Conservation (phyloP, 805 yeast species). For the Metschnikowia kofuensis region DNA sequence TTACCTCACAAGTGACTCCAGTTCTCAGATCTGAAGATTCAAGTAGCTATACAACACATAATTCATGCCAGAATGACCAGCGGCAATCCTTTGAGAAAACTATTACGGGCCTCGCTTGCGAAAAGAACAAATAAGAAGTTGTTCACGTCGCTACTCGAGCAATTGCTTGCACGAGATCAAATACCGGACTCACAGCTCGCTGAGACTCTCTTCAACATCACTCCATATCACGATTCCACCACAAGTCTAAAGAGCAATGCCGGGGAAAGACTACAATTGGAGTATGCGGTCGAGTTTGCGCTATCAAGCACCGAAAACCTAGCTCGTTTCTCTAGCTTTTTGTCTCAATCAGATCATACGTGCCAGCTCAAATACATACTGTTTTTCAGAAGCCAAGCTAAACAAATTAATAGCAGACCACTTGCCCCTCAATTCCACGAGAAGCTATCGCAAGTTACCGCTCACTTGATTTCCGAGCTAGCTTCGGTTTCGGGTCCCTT, state of each 20-base stretch:
- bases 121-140: conserved; percentile 22
- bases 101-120: conserved; percentile 22
- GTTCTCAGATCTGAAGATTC: too few species aligned
- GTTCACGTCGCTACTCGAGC: conserved; percentile 28
- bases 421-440: conserved; percentile 11
- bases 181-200: conserved; percentile 25
- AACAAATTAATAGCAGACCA: not conserved
- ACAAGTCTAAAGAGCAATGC: not conserved
- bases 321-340: conserved; percentile 23
- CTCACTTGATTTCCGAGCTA: not conserved
- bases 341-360: conserved; percentile 12
- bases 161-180: conserved; percentile 22
- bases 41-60: too few species aligned
- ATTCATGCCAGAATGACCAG: conserved; percentile 3
- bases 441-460: conserved; percentile 16
- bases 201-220: conserved; percentile 22
- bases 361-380: conserved; percentile 16
- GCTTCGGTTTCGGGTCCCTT: not conserved
- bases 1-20: too few species aligned
- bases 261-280: conserved; percentile 9
- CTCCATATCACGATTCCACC: not conserved
- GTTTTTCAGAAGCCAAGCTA: conserved; percentile 9
- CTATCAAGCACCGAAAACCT: conserved; percentile 18
- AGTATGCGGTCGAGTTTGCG: conserved; percentile 20
- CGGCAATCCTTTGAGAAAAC: conserved; percentile 9